phyloP scores from a whole-genome alignment of 345 rosid species.

The Laguncularia racemosa region DNA sequence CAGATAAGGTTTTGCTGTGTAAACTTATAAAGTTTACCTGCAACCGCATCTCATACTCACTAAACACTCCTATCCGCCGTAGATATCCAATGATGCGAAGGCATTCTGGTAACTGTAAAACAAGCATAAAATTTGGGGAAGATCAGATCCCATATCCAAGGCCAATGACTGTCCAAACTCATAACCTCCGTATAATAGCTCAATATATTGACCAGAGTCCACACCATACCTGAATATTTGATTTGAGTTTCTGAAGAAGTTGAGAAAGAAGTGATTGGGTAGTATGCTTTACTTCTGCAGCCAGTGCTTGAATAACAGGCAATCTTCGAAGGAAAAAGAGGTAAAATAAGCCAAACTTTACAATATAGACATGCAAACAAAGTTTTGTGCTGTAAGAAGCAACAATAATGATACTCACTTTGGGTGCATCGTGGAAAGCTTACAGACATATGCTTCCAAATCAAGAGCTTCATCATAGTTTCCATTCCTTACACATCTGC shows the following conservation, averaged over 20 bases:
- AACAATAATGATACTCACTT: slow-evolving; percentile 50
- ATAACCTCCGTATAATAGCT: slow-evolving; percentile 6
- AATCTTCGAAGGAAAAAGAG: slow-evolving; percentile 33
- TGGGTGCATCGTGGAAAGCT: slow-evolving; percentile 94
- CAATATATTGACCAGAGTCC: too few relatives aligned
- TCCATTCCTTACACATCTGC: slow-evolving; percentile 94
- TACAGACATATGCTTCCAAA: slow-evolving; percentile 83
- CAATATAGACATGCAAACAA: slow-evolving; percentile 9
- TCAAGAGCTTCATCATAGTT: slow-evolving; percentile 98
- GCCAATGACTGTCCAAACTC: background rate
- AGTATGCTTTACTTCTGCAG: slow-evolving; percentile 83
- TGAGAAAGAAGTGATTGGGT: slow-evolving; percentile 92
- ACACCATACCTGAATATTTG: slow-evolving; percentile 74
- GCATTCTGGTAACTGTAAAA: slow-evolving; percentile 82
- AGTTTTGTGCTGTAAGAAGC: background rate
- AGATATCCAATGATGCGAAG: slow-evolving; percentile 93
- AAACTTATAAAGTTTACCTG: slow-evolving; percentile 43
- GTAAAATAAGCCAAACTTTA: slow-evolving; percentile 13
- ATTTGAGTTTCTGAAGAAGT: slow-evolving; percentile 86
- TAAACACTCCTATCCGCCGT: slow-evolving; percentile 86
- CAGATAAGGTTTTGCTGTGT: background rate
- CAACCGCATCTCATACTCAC: slow-evolving; percentile 90
- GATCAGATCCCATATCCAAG: background rate
- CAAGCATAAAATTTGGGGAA: slow-evolving; percentile 6
- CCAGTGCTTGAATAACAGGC: slow-evolving; percentile 88